Evolutionary conservation across 495 filamentous ascomycete species (phyloP), one percentile per base, ranked within the genome.

Genomic region (Penicillium psychrofluorescens): DNA sequence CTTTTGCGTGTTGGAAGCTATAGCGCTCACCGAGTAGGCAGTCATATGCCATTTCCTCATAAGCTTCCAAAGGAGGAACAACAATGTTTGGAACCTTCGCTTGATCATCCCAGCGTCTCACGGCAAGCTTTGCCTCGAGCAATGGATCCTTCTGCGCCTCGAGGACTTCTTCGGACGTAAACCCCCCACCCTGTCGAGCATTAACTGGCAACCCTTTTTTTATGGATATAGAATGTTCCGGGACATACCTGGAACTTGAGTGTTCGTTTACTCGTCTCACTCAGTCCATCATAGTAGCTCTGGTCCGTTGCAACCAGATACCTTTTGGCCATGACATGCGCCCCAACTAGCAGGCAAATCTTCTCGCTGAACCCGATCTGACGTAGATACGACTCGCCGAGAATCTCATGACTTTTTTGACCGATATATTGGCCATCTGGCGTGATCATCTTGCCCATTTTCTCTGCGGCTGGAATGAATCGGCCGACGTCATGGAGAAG

Each of bases 401-500:
- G 48, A 11, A 49, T 28, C 33, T 70, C 67, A 47, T 72, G 66
- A 33, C 66, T 62, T 22, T 57, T 47, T 1, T 63, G 56, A 10
- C 69, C 66, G 28, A 68, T 55, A 36, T 61, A 62, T 14, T 53
- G 48, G 6, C 54, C 57, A 37, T 55, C 45, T 2, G 54, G 40
- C 0, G 48, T 39, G 11, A 50, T 38, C 51, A 61, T 55, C 22
- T 45, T 53, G 0, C 29, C 38, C 51, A 61, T 61, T 29, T 61
- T 61, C 36, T 58, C 46, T 1, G 57, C 57, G 22, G 54, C 54
- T 6, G 58, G 58, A 28, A 61, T 61, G 45, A 70, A 70, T n/a
- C 68, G 64, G 8, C 67, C 67, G 30, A 70, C 55, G 45, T 70
- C 67, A 42, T 71, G 69, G 7, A 71, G 49, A 16, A 72, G 48